phyloP scores from a whole-genome alignment of 129 eudicot species.

The Flaveria bidentis region DNA sequence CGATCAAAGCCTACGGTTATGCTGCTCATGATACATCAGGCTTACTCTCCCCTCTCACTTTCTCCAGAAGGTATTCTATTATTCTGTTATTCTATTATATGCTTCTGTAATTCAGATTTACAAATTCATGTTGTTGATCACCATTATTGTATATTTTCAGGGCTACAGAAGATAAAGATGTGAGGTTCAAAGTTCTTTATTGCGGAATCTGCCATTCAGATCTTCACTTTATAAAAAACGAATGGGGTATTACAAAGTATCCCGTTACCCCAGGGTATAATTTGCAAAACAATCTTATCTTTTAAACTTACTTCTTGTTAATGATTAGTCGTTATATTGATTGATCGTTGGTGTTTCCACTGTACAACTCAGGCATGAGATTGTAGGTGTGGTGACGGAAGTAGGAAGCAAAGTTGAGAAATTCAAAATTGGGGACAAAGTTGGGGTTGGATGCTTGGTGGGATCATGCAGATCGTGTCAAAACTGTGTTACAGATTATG shows the following conservation, averaged over 20 bases:
- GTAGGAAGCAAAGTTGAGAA: constrained; percentile 67
- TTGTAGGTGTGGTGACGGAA: constrained; percentile 67
- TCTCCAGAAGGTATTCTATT: constrained; percentile 46
- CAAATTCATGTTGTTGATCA: not conserved
- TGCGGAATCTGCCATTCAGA: constrained; percentile 49
- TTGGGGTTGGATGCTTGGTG: constrained; percentile 72
- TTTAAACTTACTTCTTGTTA: too few relatives aligned
- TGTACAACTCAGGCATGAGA: constrained; percentile 52
- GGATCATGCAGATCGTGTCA: constrained; percentile 67
- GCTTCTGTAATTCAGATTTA: not conserved
- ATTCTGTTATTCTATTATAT: not conserved
- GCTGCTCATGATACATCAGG: constrained; percentile 62
- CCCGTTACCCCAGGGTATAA: constrained; percentile 43
- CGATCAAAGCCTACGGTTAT: constrained; percentile 48
- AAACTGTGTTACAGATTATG: constrained; percentile 40
- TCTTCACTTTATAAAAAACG: constrained; percentile 56
- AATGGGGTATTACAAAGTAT: constrained; percentile 43
- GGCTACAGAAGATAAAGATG: constrained; percentile 36
- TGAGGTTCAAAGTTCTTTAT: constrained; percentile 32
- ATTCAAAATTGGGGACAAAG: constrained; percentile 67
- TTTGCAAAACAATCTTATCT: not conserved
- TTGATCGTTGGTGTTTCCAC: not conserved
- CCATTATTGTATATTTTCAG: not conserved
- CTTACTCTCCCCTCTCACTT: constrained; percentile 54
- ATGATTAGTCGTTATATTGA: too few relatives aligned